Percentiles rank a stretch among this genome's conserved stretches.
phyloP scores from a whole-genome alignment of 768 basidiomycete genomes.

The Chalciporus sphaerocephalus region DNA sequence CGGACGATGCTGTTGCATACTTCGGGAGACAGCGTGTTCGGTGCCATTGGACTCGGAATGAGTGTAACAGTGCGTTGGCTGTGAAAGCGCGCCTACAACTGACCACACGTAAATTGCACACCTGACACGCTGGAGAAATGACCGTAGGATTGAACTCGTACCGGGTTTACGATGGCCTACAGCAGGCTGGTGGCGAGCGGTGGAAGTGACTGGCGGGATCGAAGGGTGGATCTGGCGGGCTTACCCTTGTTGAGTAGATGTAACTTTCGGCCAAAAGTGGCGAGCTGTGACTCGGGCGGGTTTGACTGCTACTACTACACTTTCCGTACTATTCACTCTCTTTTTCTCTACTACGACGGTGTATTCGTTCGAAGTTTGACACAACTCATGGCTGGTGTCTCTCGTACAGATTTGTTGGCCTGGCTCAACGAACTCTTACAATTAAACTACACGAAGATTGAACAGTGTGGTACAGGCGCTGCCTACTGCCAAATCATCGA shows the following conservation, averaged over 20 bases:
- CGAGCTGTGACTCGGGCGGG: neutral
- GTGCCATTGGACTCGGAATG: conserved; percentile 12
- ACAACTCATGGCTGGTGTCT: conserved; percentile 52
- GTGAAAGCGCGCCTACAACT: too few species aligned
- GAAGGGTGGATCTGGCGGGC: too few species aligned
- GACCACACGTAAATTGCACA: neutral
- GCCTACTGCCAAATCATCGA: conserved; percentile 96
- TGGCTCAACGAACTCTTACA: conserved; percentile 96
- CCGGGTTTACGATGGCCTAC: too few species aligned
- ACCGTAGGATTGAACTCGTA: too few species aligned
- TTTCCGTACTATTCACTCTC: neutral
- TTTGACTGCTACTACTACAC: too few species aligned
- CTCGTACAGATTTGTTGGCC: conserved; percentile 79
- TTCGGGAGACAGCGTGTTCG: conserved; percentile 36
- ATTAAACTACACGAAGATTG: conserved; percentile 87
- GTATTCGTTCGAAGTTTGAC: conserved; percentile 7
- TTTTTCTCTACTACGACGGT: conserved; percentile 6
- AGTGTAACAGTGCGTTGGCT: neutral
- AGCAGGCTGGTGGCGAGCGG: too few species aligned
- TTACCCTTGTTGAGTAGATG: neutral
- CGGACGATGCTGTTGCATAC: conserved; percentile 40
- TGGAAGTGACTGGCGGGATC: too few species aligned
- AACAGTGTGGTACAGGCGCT: conserved; percentile 86
- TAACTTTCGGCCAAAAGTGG: conserved; percentile 7
- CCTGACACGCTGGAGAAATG: too few species aligned